These are phyloP conservation scores for Porcisia deanei DNA, from an alignment of 208 protist genomes.

Conservation along the genomic window DNA sequence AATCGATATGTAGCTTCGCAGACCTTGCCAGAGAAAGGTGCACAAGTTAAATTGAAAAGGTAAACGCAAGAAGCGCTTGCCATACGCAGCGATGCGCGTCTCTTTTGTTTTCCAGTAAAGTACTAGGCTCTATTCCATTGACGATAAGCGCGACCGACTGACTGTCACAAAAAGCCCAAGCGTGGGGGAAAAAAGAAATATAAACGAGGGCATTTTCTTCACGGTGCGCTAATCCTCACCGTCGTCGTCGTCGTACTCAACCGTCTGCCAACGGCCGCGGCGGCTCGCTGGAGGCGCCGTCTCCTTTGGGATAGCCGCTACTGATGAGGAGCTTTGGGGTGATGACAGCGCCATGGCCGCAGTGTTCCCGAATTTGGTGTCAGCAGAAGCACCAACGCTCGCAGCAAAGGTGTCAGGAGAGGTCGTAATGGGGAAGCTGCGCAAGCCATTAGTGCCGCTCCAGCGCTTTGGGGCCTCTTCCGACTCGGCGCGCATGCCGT, in stretches of 20 bases:
- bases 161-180: no score
- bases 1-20: no score
- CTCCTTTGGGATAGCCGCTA: conserved; percentile 15
- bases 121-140: no score
- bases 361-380: background rate
- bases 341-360: background rate
- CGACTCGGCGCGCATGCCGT: background rate
- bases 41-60: no score
- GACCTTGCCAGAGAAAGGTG: no score
- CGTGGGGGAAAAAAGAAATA: background rate
- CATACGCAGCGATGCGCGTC: no score
- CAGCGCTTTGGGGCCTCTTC: background rate
- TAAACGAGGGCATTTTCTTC: background rate
- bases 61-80: no score
- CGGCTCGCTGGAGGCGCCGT: conserved; percentile 30
- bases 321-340: background rate
- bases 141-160: no score
- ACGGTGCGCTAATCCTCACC: conserved; percentile 1
- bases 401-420: background rate
- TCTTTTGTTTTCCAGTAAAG: no score
- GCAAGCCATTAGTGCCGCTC: background rate
- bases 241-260: conserved; percentile 76
- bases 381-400: background rate
- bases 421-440: background rate
- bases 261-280: conserved; percentile 62